Conservation (phyloP, 2,329 filamentous ascomycete species). For the Penicillium capsulatum region DNA sequence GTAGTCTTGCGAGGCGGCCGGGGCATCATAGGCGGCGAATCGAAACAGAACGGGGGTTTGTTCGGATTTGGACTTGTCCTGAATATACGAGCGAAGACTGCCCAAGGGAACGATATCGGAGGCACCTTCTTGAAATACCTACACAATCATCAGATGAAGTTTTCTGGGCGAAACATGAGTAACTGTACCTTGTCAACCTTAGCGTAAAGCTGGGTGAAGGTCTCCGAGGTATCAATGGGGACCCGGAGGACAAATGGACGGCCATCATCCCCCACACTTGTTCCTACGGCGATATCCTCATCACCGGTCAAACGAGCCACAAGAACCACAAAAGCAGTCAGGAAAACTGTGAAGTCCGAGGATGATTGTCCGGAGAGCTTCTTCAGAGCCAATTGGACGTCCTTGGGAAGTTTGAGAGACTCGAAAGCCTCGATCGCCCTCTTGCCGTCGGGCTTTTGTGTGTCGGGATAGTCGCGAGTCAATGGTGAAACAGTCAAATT, state of each 20-base stretch:
- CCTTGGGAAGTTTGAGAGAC: conserved; percentile 36
- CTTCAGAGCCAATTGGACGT: conserved; percentile 36
- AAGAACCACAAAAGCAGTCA: conserved; percentile 44
- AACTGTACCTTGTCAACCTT: conserved; percentile 39
- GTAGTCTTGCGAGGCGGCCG: conserved; percentile 40
- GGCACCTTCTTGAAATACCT: conserved; percentile 41
- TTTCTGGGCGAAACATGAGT: background rate
- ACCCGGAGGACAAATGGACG: conserved; percentile 45
- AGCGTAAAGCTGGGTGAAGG: conserved; percentile 39
- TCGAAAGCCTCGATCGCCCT: conserved; percentile 44
- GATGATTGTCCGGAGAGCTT: conserved; percentile 34
- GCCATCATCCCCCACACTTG: conserved; percentile 42
- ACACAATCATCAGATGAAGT: background rate
- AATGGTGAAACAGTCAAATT: conserved; percentile 44
- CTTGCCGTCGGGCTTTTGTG: conserved; percentile 35
- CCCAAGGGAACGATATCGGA: conserved; percentile 43
- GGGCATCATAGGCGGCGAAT: conserved; percentile 47
- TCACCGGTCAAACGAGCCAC: conserved; percentile 47
- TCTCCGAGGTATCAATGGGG: conserved; percentile 39
- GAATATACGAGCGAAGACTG: conserved; percentile 39
- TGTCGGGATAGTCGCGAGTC: conserved; percentile 44
- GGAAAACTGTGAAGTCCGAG: conserved; percentile 39
- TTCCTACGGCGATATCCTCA: conserved; percentile 48
- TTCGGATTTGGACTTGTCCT: conserved; percentile 39
- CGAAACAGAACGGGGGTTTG: conserved; percentile 43